Conservation (phyloP, 2,329 filamentous ascomycete species). For the Orbilia oligospora region DNA sequence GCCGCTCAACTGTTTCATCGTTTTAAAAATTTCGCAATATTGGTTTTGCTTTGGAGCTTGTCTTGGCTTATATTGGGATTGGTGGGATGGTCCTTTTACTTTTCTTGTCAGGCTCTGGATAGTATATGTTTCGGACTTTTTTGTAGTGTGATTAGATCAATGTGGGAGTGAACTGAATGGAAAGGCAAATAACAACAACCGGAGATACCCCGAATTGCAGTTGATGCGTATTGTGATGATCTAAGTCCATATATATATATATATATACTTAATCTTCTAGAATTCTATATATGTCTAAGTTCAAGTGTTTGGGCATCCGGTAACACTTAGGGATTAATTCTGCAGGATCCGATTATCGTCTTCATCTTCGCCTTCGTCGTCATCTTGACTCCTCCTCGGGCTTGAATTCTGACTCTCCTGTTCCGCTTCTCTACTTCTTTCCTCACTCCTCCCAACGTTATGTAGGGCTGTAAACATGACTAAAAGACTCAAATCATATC, state of each 20-base stretch:
- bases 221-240: not conserved
- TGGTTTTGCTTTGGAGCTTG: constrained; percentile 27
- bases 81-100: constrained; percentile 17
- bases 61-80: constrained; percentile 24
- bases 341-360: not conserved
- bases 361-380: not conserved
- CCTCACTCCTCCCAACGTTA: constrained; percentile 44
- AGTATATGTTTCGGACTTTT: constrained; percentile 9
- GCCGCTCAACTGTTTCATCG: constrained; percentile 3
- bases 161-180: constrained; percentile 20
- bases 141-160: constrained; percentile 16
- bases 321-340: not conserved
- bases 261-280: not conserved
- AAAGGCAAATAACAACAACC: constrained; percentile 18
- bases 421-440: constrained; percentile 2
- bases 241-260: too few species aligned
- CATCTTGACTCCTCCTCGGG: not conserved
- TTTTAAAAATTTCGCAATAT: not conserved
- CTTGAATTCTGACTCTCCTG: not conserved
- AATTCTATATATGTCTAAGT: not conserved
- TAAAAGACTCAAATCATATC: constrained; percentile 75
- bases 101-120: constrained; percentile 27
- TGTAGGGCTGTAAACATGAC: constrained; percentile 68
- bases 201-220: not conserved
- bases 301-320: too few species aligned